Conservation (phyloP, 2,329 filamentous ascomycete species). For the Thielaviopsis punctulata region DNA sequence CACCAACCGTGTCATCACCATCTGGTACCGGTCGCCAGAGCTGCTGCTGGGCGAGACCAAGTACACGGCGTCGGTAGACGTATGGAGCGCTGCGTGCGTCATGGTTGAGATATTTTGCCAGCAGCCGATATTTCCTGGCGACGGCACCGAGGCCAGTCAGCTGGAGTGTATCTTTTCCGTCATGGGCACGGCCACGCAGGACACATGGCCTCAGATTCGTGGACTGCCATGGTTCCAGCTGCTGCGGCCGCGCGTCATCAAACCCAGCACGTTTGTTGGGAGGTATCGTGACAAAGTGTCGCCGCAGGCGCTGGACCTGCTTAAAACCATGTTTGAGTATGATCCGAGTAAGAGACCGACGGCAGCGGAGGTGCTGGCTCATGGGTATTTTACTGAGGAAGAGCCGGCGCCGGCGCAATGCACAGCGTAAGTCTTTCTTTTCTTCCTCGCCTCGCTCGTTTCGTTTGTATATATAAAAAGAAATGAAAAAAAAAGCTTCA, state of each 20-base stretch:
- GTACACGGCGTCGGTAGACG: conserved; percentile 78
- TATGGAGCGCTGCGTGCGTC: conserved; percentile 96
- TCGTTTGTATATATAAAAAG: not conserved
- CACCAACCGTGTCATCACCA: conserved; percentile 95
- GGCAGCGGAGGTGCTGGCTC: conserved; percentile 67
- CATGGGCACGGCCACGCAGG: conserved; percentile 69
- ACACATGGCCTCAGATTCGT: conserved; percentile 76
- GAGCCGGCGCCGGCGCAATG: conserved; percentile 62
- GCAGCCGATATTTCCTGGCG: conserved; percentile 85
- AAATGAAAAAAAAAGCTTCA: too few relatives aligned
- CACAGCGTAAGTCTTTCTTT: conserved; percentile 46
- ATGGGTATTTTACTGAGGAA: conserved; percentile 77
- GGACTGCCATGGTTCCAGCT: conserved; percentile 97
- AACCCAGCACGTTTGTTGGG: conserved; percentile 60
- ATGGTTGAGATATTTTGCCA: conserved; percentile 92
- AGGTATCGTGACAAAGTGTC: conserved; percentile 66
- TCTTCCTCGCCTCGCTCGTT: not conserved
- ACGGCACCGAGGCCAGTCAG: conserved; percentile 89
- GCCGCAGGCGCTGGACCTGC: conserved; percentile 64
- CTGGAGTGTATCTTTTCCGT: conserved; percentile 92
- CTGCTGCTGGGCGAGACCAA: conserved; percentile 79
- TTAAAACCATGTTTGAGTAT: conserved; percentile 73
- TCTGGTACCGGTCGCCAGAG: conserved; percentile 91
- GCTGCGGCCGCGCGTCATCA: conserved; percentile 58
- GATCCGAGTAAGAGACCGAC: conserved; percentile 72